Conservation (phyloP, 169 alveolate species). For the Plasmodium relictum region DNA sequence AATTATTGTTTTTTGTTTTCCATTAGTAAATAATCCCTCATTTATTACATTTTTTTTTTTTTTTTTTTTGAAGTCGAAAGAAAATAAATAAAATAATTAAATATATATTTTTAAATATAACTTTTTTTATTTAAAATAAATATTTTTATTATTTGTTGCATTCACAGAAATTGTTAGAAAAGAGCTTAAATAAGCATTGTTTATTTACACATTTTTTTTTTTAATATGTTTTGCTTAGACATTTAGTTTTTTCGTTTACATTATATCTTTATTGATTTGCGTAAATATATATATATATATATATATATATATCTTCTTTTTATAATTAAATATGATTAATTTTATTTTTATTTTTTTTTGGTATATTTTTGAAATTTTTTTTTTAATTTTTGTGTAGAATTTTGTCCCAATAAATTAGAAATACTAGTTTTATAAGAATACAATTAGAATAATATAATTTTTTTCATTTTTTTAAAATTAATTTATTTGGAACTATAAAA, state of each 20-base stretch:
- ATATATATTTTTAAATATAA: no score
- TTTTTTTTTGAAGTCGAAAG: background rate
- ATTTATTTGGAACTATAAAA: slow-evolving; percentile 1
- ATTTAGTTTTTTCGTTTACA: slow-evolving; percentile 15
- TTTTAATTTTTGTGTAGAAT: slow-evolving; percentile 15
- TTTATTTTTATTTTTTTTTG: no score
- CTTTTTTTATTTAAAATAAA: slow-evolving; percentile 3
- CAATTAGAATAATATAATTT: slow-evolving; percentile 13
- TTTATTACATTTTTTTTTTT: no score
- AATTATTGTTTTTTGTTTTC: no score
- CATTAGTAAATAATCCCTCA: no score
- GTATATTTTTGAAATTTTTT: slow-evolving; percentile 35
- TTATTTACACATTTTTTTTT: slow-evolving; percentile 23
- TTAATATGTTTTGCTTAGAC: slow-evolving; percentile 15
- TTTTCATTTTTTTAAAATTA: slow-evolving; percentile 24
- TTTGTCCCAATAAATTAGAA: slow-evolving; percentile 14
- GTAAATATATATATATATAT: slow-evolving; percentile 9
- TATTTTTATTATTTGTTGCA: slow-evolving; percentile 16
- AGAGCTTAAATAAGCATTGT: slow-evolving; percentile 12
- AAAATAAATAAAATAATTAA: slow-evolving; percentile 5
- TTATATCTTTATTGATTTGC: slow-evolving; percentile 7
- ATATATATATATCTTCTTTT: no score
- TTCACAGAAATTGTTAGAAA: slow-evolving; percentile 9
- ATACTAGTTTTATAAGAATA: slow-evolving; percentile 7
- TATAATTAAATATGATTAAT: no score